Percentiles rank a stretch among this genome's conserved stretches.
These are phyloP conservation scores for Lentinula guzmanii DNA, from an alignment of 768 basidiomycete genomes.

Conservation along the genomic window DNA sequence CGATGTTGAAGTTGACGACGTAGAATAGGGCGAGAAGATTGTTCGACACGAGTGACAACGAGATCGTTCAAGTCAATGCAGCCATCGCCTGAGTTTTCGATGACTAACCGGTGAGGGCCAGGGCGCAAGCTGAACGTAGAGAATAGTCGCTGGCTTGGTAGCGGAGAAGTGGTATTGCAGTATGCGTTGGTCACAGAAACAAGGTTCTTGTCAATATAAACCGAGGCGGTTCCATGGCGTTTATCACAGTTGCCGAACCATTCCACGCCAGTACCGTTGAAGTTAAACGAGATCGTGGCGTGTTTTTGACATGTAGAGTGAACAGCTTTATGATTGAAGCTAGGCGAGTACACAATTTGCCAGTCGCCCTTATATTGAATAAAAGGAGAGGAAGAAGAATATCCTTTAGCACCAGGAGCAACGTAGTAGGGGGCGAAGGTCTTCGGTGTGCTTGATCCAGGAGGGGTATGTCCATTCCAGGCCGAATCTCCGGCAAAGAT, in stretches of 20 bases:
- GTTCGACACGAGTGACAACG: not conserved
- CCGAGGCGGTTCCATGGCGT: conserved; percentile 46
- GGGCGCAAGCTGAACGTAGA: conserved; percentile 47
- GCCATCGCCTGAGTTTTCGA: not conserved
- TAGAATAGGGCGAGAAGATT: not conserved
- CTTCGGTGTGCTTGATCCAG: conserved; percentile 37
- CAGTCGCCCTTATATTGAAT: conserved; percentile 58
- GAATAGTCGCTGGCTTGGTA: conserved; percentile 59
- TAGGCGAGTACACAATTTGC: conserved; percentile 45
- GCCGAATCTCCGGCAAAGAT: conserved; percentile 32
- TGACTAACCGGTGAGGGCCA: conserved; percentile 59
- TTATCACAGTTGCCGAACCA: conserved; percentile 64
- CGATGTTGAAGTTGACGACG: conserved; percentile 8
- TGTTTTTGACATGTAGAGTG: conserved; percentile 42
- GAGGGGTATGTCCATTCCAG: conserved; percentile 63
- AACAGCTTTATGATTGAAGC: conserved; percentile 44
- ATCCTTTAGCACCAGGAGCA: conserved; percentile 64
- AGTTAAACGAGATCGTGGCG: conserved; percentile 51
- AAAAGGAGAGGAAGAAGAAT: conserved; percentile 65
- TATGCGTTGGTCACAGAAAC: conserved; percentile 37
- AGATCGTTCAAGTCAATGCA: not conserved
- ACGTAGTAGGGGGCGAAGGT: conserved; percentile 68
- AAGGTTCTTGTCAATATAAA: conserved; percentile 53
- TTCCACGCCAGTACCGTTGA: conserved; percentile 72
- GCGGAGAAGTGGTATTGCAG: conserved; percentile 20